Percentiles rank a stretch among this genome's conserved stretches.
These are phyloP conservation scores for Pleurotus giganteus DNA, from an alignment of 768 basidiomycete species.

Conservation along the genomic window DNA sequence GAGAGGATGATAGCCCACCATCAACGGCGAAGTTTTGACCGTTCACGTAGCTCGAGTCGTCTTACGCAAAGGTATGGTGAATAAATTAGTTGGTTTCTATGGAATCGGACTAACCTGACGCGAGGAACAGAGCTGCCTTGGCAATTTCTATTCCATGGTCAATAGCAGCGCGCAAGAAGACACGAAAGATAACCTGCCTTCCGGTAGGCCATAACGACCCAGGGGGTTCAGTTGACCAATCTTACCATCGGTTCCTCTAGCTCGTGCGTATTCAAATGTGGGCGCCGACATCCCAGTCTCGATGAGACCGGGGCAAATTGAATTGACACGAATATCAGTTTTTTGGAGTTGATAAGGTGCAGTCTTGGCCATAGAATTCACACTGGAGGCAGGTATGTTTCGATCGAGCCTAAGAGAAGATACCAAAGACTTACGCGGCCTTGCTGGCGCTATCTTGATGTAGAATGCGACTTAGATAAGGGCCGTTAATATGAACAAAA, in stretches of 20 bases:
- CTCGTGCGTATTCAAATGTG: conserved; percentile 77
- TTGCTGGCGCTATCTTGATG: conserved; percentile 84
- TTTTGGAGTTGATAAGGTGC: conserved; percentile 75
- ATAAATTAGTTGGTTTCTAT: conserved; percentile 2
- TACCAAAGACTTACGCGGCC: conserved; percentile 65
- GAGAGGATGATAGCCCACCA: conserved; percentile 79
- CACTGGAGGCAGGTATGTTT: conserved; percentile 39
- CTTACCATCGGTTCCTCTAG: conserved; percentile 69
- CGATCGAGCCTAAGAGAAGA: neutral
- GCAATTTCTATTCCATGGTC: conserved; percentile 69
- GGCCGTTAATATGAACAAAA: conserved; percentile 2
- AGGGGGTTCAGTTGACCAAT: conserved; percentile 85
- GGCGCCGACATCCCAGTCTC: conserved; percentile 87
- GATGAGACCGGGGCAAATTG: conserved; percentile 89
- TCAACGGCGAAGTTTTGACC: conserved; percentile 87
- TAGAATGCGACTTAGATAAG: conserved; percentile 11
- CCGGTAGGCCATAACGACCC: conserved; percentile 76
- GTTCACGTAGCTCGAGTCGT: conserved; percentile 90
- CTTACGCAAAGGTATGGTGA: conserved; percentile 32
- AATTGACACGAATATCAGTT: conserved; percentile 84
- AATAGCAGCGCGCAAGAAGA: neutral
- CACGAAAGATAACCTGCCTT: conserved; percentile 48
- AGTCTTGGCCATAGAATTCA: conserved; percentile 86
- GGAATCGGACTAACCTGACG: conserved; percentile 59
- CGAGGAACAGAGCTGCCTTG: conserved; percentile 80